Base-by-base conservation (phyloP, 2,329 filamentous ascomycete species). In the Trichoderma sp. region DNA sequence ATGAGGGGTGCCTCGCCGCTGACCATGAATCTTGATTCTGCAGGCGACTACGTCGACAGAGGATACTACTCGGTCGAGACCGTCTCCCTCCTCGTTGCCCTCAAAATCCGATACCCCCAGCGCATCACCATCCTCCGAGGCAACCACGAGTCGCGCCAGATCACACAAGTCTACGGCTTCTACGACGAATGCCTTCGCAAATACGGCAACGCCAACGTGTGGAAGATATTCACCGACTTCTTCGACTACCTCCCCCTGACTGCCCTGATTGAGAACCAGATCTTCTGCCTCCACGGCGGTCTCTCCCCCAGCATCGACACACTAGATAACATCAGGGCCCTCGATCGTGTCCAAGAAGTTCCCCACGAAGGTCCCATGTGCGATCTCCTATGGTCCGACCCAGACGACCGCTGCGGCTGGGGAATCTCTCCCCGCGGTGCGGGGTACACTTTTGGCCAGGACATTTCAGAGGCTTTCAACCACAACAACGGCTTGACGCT, bases 1-100 rank as follows among this genome's bases (percentile, higher is more conserved):
- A 49, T 49, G 46, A 49, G 46, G 46, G 46, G 46, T 21, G n/a
- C 46, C 49, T 46, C n/a, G 32, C 43, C 55, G 61, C 61, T 65
- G 51, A 65, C 61, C n/a, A 24, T 56, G 34, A 52, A 56, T 49
- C 6, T 24, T 26, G 39, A 43, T 51, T 66, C 37, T 58, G 10
- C 69, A 96, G 93, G 96, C 79, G 96, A 99, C 82, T 99, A 98
- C 79, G 96, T 99, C 77, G 96, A 99, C 81, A 90, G 96, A 85
- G 96, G 96, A 72, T 99, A 97, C 85, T 99, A 98, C 85, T 97
- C 94, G 32, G 94, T 99, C 74, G 96, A 99, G 86, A 98, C 96
- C 7, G 94, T 99, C 74, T 97, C 95, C 21, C 89, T 99, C 69
- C 90, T 99, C 75, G 94, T 98, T 76, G 94, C 93, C 72, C 90